Percentiles rank a stretch among this genome's conserved stretches.
These are phyloP conservation scores for Phoma sp. DNA, from an alignment of 2,329 filamentous ascomycete species.

Conservation along the genomic window DNA sequence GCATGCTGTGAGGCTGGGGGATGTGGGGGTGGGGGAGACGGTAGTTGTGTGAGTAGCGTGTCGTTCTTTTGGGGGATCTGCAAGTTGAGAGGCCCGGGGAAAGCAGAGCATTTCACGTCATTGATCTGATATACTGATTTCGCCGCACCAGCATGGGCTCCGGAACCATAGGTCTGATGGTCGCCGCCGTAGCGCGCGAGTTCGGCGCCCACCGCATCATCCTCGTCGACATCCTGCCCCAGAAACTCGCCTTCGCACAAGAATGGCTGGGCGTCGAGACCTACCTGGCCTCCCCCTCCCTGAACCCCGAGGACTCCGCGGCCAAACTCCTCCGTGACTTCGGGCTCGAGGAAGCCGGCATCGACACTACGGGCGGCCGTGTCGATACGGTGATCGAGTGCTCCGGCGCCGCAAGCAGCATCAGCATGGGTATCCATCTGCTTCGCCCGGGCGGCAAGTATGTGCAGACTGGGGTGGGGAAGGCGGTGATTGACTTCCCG, in stretches of 20 bases:
- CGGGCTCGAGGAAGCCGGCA: conserved; percentile 62
- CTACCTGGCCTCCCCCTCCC: conserved; percentile 68
- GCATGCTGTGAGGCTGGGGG: conserved; percentile 80
- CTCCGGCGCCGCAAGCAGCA: conserved; percentile 88
- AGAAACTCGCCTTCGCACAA: conserved; percentile 80
- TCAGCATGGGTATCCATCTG: conserved; percentile 82
- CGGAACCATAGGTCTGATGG: conserved; percentile 90
- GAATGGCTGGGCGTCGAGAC: conserved; percentile 75
- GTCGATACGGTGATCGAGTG: conserved; percentile 85
- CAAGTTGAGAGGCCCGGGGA: no score
- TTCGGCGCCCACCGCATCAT: conserved; percentile 81
- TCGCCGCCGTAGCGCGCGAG: conserved; percentile 70
- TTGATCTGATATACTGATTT: background rate
- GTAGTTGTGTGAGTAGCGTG: conserved; percentile 70
- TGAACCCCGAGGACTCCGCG: conserved; percentile 71
- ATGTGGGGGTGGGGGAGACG: conserved; percentile 80
- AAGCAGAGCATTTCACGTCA: no score
- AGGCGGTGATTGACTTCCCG: conserved; percentile 88
- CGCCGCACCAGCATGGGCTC: background rate
- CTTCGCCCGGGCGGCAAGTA: conserved; percentile 93
- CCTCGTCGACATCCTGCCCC: conserved; percentile 89
- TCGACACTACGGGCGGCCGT: conserved; percentile 66
- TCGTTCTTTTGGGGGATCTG: no score
- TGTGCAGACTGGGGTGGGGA: conserved; percentile 91
- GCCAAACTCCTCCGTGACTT: conserved; percentile 62